Percentiles rank a stretch among this genome's conserved stretches.
phyloP scores from a whole-genome alignment of 352 stramenopile genomes.

The Elongisporangium anandrum region DNA sequence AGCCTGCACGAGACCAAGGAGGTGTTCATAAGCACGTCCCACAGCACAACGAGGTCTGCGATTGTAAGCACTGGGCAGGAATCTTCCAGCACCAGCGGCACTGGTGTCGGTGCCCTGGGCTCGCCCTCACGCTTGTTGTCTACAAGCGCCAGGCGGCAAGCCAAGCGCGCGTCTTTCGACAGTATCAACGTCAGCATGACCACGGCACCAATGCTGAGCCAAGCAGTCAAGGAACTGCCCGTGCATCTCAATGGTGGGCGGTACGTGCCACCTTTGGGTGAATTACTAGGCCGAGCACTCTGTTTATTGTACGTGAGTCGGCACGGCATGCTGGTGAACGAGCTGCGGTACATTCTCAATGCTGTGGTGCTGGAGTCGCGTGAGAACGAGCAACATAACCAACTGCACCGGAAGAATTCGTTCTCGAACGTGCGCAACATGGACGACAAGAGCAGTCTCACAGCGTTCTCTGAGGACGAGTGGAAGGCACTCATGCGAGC shows the following conservation, averaged over 20 bases:
- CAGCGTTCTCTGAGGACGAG: constrained; percentile 58
- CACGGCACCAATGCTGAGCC: background rate
- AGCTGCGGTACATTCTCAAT: constrained; percentile 80
- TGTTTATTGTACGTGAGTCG: constrained; percentile 86
- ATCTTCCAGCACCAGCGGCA: background rate
- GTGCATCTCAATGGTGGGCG: constrained; percentile 62
- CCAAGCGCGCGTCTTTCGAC: background rate
- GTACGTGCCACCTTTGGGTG: constrained; percentile 45
- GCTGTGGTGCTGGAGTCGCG: constrained; percentile 45
- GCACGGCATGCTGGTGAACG: constrained; percentile 84
- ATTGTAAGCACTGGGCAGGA: background rate
- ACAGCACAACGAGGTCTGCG: constrained; percentile 1
- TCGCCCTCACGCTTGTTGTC: background rate
- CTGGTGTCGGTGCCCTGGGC: background rate
- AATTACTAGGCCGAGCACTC: constrained; percentile 75
- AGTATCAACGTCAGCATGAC: background rate
- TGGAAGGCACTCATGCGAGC: constrained; percentile 75
- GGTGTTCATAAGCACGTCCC: constrained; percentile 36
- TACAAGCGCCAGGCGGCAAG: background rate
- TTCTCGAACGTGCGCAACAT: constrained; percentile 16
- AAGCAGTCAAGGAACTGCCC: background rate
- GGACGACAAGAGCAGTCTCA: constrained; percentile 8
- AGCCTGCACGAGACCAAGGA: constrained; percentile 58
- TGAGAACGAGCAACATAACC: constrained; percentile 8
- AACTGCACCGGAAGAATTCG: constrained; percentile 22